Percentiles rank a stretch among this genome's conserved stretches.
These are phyloP conservation scores for Pythium oligandrum DNA, from an alignment of 352 stramenopile species.

Conservation along the genomic window DNA sequence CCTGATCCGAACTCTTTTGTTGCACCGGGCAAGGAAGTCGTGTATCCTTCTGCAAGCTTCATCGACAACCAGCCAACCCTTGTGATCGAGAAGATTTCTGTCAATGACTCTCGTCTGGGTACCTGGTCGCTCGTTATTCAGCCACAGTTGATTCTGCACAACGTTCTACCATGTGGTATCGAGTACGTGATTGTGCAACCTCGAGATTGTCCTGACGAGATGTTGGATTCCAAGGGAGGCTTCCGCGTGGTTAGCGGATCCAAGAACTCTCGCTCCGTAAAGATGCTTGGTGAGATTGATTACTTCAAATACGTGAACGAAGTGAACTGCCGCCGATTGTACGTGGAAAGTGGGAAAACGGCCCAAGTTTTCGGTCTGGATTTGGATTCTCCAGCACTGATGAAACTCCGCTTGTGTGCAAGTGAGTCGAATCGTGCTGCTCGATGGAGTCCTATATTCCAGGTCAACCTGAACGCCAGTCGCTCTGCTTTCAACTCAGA, in stretches of 20 bases:
- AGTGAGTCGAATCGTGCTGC: slow-evolving; percentile 38
- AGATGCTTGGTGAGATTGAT: slow-evolving; percentile 38
- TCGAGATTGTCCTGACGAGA: slow-evolving; percentile 56
- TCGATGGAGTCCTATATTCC: slow-evolving; percentile 59
- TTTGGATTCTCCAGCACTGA: slow-evolving; percentile 57
- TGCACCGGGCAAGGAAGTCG: slow-evolving; percentile 49
- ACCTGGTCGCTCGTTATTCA: slow-evolving; percentile 79
- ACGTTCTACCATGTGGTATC: slow-evolving; percentile 75
- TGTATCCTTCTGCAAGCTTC: slow-evolving; percentile 59
- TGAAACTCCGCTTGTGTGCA: slow-evolving; percentile 72
- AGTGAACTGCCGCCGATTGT: slow-evolving; percentile 71
- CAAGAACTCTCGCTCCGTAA: slow-evolving; percentile 43
- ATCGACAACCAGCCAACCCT: slow-evolving; percentile 83
- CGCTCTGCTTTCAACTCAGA: slow-evolving; percentile 46
- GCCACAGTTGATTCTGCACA: slow-evolving; percentile 76
- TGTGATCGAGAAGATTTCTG: slow-evolving; percentile 69
- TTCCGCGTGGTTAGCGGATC: slow-evolving; percentile 36
- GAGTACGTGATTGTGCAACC: slow-evolving; percentile 84
- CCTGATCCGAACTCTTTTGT: slow-evolving; percentile 41
- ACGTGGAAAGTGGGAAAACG: slow-evolving; percentile 72
- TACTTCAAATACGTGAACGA: slow-evolving; percentile 77
- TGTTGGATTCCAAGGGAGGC: slow-evolving; percentile 47
- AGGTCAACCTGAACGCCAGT: slow-evolving; percentile 46
- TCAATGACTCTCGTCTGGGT: slow-evolving; percentile 49
- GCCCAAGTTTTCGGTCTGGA: slow-evolving; percentile 81